Conservation (phyloP, 768 basidiomycete species). For the Rhizopogon rudus region DNA sequence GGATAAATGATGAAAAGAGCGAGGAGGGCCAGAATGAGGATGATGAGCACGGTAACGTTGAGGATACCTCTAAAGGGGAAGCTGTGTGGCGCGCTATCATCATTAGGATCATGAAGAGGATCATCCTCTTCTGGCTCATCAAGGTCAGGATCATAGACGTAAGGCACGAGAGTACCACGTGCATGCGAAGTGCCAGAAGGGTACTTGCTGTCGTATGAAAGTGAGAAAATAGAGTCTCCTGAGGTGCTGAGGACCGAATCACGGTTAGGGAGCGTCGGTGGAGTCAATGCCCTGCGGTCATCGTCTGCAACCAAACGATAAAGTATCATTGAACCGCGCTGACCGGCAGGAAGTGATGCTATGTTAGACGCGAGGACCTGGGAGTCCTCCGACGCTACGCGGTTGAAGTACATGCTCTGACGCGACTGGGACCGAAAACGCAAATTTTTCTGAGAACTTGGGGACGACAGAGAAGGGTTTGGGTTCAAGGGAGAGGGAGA, state of each 20-base stretch:
- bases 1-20: slow-evolving; percentile 82
- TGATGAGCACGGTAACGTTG: slow-evolving; percentile 66
- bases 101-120: slow-evolving; percentile 58
- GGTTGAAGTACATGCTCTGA: slow-evolving; percentile 36
- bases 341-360: slow-evolving; percentile 11
- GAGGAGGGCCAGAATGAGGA: slow-evolving; percentile 59
- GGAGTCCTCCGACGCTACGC: slow-evolving; percentile 41
- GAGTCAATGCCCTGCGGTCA: slow-evolving; percentile 26
- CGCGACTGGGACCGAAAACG: slow-evolving; percentile 37
- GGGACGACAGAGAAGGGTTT: slow-evolving; percentile 16
- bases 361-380: slow-evolving; percentile 32
- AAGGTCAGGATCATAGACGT: slow-evolving; percentile 61
- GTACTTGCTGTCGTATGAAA: slow-evolving; percentile 61
- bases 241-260: slow-evolving; percentile 48
- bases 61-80: slow-evolving; percentile 46
- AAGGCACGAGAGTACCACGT: slow-evolving; percentile 49
- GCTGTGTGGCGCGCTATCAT: slow-evolving; percentile 21
- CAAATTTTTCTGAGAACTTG: slow-evolving; percentile 4
- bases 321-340: slow-evolving; percentile 59
- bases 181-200: slow-evolving; percentile 35
- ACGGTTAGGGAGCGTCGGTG: slow-evolving; percentile 29
- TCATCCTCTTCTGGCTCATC: slow-evolving; percentile 75
- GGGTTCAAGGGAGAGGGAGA: slow-evolving; percentile 57
- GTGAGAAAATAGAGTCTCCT: slow-evolving; percentile 43
- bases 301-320: slow-evolving; percentile 48